Evolutionary conservation across 139 green algal species (phyloP), one percentile per base, ranked within the genome.

Genomic region (Choricystis sp.): DNA sequence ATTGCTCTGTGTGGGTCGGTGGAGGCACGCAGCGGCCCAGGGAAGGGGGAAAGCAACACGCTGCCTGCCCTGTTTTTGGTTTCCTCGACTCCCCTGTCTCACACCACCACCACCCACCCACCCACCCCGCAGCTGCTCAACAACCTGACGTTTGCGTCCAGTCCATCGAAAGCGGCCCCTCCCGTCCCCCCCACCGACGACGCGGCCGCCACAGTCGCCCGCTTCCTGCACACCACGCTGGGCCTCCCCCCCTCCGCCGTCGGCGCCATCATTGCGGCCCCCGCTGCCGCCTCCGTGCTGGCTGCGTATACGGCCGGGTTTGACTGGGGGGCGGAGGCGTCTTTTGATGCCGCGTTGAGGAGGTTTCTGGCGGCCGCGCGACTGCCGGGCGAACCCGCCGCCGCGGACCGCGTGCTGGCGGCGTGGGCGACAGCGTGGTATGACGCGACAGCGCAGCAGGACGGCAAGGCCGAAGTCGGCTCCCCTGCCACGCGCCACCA

Each of bases 341-440:
- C 63, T 2, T 64, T 86, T 28, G 80, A 86, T 31, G 61, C 24
- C 16, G 77, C 78, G 30, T 65, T 86, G 56, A 67, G 80, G n/a
- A 61, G 48, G 48, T 86, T 74, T 58, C 68, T 86, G 27, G 78
- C 81, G 20, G 63, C 61, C 19, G 85, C 85, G 60, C 63, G 69
- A 19, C 69, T 86, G 26, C 80, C 77, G 1, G 80, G 80, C 14
- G 80, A 86, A 62, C 70, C 78, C 28, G 78, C 85, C 68, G 85
- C 85, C 65, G 85, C 85, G 31, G 60, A 59, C 27, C 61, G 80
- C 20, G 72, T 86, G 26, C 31, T 85, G 30, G 78, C 85, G 56
- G 28, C 56, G 21, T 86, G 81, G 66, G 66, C 40, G 40, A 9
- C 9, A 52, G 71, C 21, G 66, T 57, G 27, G 30, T 66, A 3